Conservation (phyloP, 805 yeast species). For the Ogataea ganodermae region DNA sequence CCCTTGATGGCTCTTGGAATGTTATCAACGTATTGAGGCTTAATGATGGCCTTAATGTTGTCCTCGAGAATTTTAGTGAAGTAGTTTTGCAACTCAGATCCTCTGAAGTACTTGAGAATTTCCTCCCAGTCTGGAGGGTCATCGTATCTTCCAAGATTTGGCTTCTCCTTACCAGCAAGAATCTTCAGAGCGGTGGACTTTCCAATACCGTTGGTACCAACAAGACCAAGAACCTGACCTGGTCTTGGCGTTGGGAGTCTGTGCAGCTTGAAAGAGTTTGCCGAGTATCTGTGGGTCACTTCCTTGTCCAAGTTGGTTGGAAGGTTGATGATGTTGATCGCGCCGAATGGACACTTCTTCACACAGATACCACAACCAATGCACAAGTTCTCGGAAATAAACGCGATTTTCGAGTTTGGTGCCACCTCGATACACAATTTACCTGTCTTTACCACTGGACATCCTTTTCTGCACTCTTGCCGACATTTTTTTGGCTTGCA, state of each 20-base stretch:
- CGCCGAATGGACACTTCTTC: conserved; percentile 97
- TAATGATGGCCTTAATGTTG: conserved; percentile 92
- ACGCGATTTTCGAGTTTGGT: conserved; percentile 89
- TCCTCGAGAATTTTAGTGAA: conserved; percentile 94
- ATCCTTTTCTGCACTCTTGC: conserved; percentile 94
- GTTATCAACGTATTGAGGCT: conserved; percentile 98
- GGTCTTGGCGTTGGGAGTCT: conserved; percentile 98
- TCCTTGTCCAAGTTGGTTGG: conserved; percentile 93
- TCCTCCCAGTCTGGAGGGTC: conserved; percentile 98
- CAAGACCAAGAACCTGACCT: conserved; percentile 96
- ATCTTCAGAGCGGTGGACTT: conserved; percentile 96
- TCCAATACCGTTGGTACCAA: conserved; percentile 99
- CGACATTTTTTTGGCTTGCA: conserved; percentile 99
- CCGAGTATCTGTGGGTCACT: conserved; percentile 96
- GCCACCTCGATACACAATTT: conserved; percentile 95
- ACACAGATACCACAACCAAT: conserved; percentile 99
- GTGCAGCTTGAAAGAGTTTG: conserved; percentile 95
- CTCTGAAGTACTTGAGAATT: conserved; percentile 87
- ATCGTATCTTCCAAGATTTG: conserved; percentile 91
- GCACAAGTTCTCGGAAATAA: conserved; percentile 90
- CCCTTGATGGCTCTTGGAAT: conserved; percentile 95
- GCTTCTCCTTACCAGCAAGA: conserved; percentile 96
- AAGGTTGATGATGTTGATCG: conserved; percentile 91
- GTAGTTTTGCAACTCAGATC: conserved; percentile 94
- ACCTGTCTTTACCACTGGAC: conserved; percentile 98